Evolutionary conservation across 1,139 yeast species (phyloP).

Genomic region (Geotrichum histeridarum): DNA sequence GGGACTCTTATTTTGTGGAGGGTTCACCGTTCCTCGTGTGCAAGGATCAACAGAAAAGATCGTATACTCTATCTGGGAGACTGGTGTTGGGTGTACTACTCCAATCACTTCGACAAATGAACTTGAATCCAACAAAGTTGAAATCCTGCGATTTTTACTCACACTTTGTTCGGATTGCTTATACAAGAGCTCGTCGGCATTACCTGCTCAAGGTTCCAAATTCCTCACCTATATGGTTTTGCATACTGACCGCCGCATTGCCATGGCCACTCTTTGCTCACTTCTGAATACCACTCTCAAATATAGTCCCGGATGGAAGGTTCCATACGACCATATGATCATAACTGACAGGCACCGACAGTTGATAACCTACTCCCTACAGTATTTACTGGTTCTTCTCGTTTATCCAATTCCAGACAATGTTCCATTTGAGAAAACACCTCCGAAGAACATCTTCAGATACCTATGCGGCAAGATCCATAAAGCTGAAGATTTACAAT

Average conservation of each 20-base stretch:
- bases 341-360: slow-evolving; percentile 48
- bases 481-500: slow-evolving; percentile 41
- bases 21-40: slow-evolving; percentile 50
- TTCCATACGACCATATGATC: slow-evolving; percentile 37
- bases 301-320: slow-evolving; percentile 41
- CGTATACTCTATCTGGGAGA: slow-evolving; percentile 56
- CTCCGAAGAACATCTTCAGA: slow-evolving; percentile 32
- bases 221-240: slow-evolving; percentile 58
- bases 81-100: slow-evolving; percentile 59
- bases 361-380: slow-evolving; percentile 55
- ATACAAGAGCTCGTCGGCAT: slow-evolving; percentile 46
- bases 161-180: slow-evolving; percentile 61
- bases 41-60: slow-evolving; percentile 21
- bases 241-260: slow-evolving; percentile 46
- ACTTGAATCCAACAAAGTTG: slow-evolving; percentile 62
- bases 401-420: slow-evolving; percentile 57
- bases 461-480: slow-evolving; percentile 37
- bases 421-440: slow-evolving; percentile 8
- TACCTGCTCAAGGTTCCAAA: slow-evolving; percentile 51
- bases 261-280: slow-evolving; percentile 59
- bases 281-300: slow-evolving; percentile 52
- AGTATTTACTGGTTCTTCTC: slow-evolving; percentile 57
- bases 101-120: slow-evolving; percentile 44
- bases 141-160: slow-evolving; percentile 57
- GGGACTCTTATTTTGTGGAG: slow-evolving; percentile 53